These are phyloP conservation scores for Striga asiatica DNA, from an alignment of 257 asterid species.

Conservation along the genomic window DNA sequence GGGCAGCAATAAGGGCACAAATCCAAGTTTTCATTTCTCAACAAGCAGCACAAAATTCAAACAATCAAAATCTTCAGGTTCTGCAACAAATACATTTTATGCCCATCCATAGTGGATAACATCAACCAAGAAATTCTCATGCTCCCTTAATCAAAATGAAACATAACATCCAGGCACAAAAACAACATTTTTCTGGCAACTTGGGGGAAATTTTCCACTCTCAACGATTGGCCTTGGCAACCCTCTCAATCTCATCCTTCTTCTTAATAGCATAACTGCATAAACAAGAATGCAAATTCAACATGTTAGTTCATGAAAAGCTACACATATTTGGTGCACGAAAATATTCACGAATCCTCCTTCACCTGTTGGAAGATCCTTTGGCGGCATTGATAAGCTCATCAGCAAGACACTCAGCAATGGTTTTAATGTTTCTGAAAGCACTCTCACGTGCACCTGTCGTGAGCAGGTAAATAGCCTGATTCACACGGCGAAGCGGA, in stretches of 20 bases:
- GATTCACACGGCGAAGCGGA: not conserved
- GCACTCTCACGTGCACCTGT: not conserved
- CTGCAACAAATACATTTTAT: not conserved
- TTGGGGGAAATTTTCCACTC: not conserved
- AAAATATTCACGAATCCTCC: not conserved
- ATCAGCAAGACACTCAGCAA: constrained; percentile 6
- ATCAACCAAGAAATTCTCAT: not conserved
- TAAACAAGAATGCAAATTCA: not conserved
- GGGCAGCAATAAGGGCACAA: not conserved
- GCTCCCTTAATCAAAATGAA: not conserved
- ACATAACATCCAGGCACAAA: not conserved
- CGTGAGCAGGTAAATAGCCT: not conserved
- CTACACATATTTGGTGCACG: not conserved
- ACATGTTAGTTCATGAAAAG: not conserved
- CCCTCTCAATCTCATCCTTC: constrained; percentile 91
- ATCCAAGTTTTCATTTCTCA: not conserved
- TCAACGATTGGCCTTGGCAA: constrained; percentile 89
- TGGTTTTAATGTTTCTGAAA: constrained; percentile 4
- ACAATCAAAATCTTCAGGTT: not conserved
- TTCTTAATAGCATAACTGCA: constrained; percentile 82
- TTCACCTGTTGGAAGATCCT: constrained; percentile 3
- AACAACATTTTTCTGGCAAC: not conserved
- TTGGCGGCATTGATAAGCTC: constrained; percentile 3
- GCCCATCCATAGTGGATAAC: not conserved
- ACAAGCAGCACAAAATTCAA: not conserved